Conservation (phyloP, 73 alveolate genomes). For the Tetrahymena thermophila region DNA sequence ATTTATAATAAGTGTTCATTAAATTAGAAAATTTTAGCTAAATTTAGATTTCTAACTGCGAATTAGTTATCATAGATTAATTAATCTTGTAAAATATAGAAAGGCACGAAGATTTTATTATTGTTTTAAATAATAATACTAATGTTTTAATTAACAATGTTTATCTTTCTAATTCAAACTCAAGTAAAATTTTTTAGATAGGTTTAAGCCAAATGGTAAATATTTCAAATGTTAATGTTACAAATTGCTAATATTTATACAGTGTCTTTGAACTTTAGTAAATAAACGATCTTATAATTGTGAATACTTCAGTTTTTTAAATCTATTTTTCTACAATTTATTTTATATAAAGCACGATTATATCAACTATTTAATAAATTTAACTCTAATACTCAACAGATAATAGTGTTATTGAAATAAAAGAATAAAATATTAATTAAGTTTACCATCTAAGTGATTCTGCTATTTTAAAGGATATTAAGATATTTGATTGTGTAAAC, state of each 20-base stretch:
- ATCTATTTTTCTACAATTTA: not conserved
- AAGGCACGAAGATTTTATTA: no score
- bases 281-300: not conserved
- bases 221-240: not conserved
- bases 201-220: not conserved
- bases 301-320: no score
- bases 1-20: no score
- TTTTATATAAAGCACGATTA: not conserved
- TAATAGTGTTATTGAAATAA: no score
- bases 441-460: not conserved
- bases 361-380: not conserved
- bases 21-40: not conserved
- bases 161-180: not conserved
- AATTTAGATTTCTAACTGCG: not conserved
- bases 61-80: not conserved
- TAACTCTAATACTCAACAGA: not conserved
- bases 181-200: not conserved
- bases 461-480: no score
- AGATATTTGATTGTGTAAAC: no score
- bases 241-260: not conserved
- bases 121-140: not conserved
- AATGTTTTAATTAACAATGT: not conserved
- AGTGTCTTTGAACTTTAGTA: no score
- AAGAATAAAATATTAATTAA: no score
- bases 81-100: not conserved